A percentile compares a stretch with the other conserved stretches of the same genome.
Evolutionary conservation across 352 stramenopile species (phyloP).

Genomic region (Plasmopara muralis): DNA sequence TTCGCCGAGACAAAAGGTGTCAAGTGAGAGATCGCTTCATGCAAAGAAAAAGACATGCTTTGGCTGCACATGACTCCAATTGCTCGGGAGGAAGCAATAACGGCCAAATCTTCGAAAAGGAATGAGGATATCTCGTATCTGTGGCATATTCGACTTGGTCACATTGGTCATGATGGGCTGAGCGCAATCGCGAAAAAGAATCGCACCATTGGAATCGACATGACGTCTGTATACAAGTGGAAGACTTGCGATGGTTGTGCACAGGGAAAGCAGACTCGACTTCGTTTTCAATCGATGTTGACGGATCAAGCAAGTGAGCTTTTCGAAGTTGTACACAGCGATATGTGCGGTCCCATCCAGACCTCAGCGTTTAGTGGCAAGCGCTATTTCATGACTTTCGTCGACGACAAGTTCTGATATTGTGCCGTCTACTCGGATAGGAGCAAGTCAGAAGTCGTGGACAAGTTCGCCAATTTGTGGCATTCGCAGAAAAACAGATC

Average conservation of each 20-base stretch:
- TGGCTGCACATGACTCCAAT: neutral
- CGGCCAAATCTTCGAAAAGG: neutral
- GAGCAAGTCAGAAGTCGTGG: neutral
- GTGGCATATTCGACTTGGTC: neutral
- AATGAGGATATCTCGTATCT: neutral
- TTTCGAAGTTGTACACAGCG: no score
- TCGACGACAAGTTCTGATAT: neutral
- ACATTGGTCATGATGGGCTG: no score
- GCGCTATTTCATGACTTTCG: neutral
- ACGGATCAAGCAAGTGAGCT: no score
- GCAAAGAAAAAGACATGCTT: constrained; percentile 11
- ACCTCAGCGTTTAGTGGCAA: neutral
- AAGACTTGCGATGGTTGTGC: neutral
- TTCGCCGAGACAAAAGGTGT: no score
- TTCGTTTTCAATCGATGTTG: neutral
- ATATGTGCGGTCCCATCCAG: no score
- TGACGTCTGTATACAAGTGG: neutral
- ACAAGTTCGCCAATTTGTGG: neutral
- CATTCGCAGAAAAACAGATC: neutral
- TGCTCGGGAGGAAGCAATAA: constrained; percentile 1
- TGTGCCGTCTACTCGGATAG: neutral
- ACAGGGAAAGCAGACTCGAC: neutral
- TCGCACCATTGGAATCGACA: neutral
- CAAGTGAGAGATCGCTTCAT: constrained; percentile 7
- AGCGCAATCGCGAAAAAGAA: no score